Conservation (phyloP, 441 rosid genomes). For the Erodium texanum region DNA sequence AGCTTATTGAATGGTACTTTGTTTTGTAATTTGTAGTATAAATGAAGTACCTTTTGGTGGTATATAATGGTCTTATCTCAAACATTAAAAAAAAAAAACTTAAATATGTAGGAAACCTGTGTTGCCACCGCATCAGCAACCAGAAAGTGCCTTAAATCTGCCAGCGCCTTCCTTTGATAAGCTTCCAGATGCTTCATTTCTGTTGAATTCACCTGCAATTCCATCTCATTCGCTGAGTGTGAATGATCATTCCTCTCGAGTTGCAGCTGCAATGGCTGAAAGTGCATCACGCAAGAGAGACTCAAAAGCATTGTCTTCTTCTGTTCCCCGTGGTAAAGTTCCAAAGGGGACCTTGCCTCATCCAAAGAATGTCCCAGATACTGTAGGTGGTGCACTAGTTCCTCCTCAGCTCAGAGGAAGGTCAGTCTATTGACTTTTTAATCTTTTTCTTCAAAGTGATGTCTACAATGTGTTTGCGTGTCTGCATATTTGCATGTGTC, state of each 20-base stretch:
- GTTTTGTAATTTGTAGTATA: background rate
- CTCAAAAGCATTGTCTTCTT: conserved; percentile 30
- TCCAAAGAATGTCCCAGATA: conserved; percentile 50
- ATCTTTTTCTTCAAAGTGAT: background rate
- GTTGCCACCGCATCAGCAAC: conserved; percentile 16
- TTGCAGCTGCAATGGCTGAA: conserved; percentile 71
- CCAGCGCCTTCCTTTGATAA: conserved; percentile 27
- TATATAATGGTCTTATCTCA: background rate
- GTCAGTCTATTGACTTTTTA: conserved; percentile 25
- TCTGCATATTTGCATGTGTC: background rate
- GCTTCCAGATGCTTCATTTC: conserved; percentile 76
- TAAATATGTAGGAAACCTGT: conserved; percentile 25
- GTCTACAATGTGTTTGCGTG: no score
- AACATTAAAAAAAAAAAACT: background rate
- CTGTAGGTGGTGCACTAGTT: conserved; percentile 47
- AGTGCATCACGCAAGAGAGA: conserved; percentile 59
- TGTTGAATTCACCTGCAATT: conserved; percentile 43
- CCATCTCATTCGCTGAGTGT: conserved; percentile 22
- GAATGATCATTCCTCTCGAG: conserved; percentile 62
- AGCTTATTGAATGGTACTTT: background rate
- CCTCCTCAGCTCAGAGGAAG: conserved; percentile 93
- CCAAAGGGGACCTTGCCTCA: conserved; percentile 51
- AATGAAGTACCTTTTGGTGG: conserved; percentile 1
- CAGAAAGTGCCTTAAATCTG: conserved; percentile 14
- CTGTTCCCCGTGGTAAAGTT: conserved; percentile 42